Evolutionary conservation across 441 rosid species (phyloP).

Genomic region (Adansonia gregorii): DNA sequence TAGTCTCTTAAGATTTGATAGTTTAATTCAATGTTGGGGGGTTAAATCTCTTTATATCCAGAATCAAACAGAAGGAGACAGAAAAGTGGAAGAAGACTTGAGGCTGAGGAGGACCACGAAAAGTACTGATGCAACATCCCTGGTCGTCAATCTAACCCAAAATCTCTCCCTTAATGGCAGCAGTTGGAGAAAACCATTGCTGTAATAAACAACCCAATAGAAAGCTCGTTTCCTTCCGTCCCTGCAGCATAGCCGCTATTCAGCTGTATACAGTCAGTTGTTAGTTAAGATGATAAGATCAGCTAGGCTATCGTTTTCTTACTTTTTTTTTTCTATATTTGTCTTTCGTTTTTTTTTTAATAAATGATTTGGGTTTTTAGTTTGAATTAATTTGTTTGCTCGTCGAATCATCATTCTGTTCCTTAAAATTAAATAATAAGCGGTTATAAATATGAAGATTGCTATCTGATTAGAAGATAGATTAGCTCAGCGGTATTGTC

Average conservation of each 20-base stretch:
- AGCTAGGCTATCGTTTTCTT: too few species aligned
- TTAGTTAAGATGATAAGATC: too few species aligned
- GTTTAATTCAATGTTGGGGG: too few species aligned
- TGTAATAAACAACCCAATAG: slow-evolving; percentile 34
- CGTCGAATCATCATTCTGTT: background rate
- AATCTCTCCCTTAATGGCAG: slow-evolving; percentile 53
- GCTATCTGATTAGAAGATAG: background rate
- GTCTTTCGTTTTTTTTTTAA: too few species aligned
- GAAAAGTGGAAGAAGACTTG: slow-evolving; percentile 31
- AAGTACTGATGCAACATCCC: slow-evolving; percentile 33
- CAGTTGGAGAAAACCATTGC: slow-evolving; percentile 30
- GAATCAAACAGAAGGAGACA: slow-evolving; percentile 29
- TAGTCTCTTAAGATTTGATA: too few species aligned
- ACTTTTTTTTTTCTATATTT: background rate
- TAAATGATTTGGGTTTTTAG: too few species aligned
- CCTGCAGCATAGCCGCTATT: too few species aligned
- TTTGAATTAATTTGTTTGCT: background rate
- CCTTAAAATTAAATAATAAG: background rate
- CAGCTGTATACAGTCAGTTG: too few species aligned
- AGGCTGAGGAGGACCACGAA: slow-evolving; percentile 25
- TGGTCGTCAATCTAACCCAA: slow-evolving; percentile 50
- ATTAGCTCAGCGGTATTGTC: background rate
- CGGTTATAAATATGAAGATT: background rate
- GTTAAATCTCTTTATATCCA: too few species aligned
- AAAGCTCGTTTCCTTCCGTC: slow-evolving; percentile 25